These are phyloP conservation scores for Fusarium abutilonis DNA, from an alignment of 2,329 filamentous ascomycete species.

Conservation along the genomic window DNA sequence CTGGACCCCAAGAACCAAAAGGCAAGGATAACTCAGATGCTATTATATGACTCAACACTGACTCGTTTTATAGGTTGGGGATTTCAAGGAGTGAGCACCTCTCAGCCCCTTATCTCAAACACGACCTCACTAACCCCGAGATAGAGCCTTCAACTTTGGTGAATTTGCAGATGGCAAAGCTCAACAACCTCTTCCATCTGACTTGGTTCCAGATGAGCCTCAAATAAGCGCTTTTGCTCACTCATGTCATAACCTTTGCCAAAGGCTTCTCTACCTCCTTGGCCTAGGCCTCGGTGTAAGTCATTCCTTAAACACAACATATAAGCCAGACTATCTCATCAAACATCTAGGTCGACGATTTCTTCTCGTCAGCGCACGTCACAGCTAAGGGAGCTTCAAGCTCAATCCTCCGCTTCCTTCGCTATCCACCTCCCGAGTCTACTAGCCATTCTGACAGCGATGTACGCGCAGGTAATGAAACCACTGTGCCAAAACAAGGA, in stretches of 20 bases:
- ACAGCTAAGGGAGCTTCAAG: conserved; percentile 58
- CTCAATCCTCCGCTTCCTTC: conserved; percentile 74
- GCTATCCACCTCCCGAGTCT: conserved; percentile 69
- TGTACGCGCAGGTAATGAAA: conserved; percentile 68
- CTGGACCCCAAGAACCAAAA: conserved; percentile 85
- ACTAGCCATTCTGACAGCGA: conserved; percentile 63
- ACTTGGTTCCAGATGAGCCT: conserved; percentile 67
- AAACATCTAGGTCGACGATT: conserved; percentile 56
- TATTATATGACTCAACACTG: not conserved
- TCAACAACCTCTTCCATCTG: conserved; percentile 78
- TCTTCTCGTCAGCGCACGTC: conserved; percentile 65
- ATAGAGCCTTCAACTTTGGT: conserved; percentile 90
- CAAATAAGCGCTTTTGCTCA: conserved; percentile 73
- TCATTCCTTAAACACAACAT: conserved; percentile 7
- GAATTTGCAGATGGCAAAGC: conserved; percentile 75
- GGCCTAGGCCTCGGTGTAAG: conserved; percentile 77
- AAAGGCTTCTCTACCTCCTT: conserved; percentile 77
- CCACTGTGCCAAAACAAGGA: no score
- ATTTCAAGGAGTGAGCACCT: conserved; percentile 81
- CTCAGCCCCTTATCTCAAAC: not conserved
- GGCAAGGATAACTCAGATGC: conserved; percentile 55
- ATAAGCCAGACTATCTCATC: conserved; percentile 8
- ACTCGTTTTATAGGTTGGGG: conserved; percentile 68
- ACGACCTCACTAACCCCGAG: conserved; percentile 3
- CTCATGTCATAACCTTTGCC: conserved; percentile 77